Evolutionary conservation across 2,329 filamentous ascomycete genomes (phyloP), one percentile per base, ranked within the genome.

Genomic region (Arthrobotrys iridis): DNA sequence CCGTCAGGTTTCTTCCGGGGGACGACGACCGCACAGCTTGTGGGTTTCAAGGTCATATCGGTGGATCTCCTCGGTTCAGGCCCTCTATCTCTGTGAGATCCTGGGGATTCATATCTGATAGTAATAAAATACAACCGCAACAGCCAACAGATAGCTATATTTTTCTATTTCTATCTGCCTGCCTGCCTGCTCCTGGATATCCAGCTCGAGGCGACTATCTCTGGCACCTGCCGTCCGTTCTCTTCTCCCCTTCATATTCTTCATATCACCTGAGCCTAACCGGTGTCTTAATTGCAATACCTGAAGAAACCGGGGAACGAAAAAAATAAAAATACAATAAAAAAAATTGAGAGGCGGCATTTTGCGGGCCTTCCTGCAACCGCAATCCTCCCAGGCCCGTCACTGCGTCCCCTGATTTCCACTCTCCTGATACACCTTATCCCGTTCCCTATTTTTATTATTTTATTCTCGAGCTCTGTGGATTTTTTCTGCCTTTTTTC

Each of bases 281-380:
- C 28, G 18, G 45, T 48, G n/a, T n/a, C n/a, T n/a, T n/a, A n/a
- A n/a, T n/a, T n/a, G 45, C 41, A 48, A 48, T 24, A 48, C 15
- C 22, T n/a, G 45, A 48, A 13, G 40, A 63, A 43, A 28, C 33
- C 57, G 50, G 26, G 7, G 20, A 40, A 22, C 26, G 58, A 43
- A 68, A 62, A 71, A 71, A 73, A n/a, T n/a, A n/a, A n/a, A n/a
- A n/a, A n/a, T n/a, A n/a, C n/a, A n/a, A n/a, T n/a, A n/a, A n/a
- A n/a, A n/a, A n/a, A n/a, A n/a, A n/a, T n/a, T n/a, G n/a, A 73
- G 52, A 73, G 67, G 67, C 58, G 67, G 50, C 52, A 58, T 62
- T 62, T 63, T 63, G 66, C 66, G 66, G 66, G 66, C 66, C 20
- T 63, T 71, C 43, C 26, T 50, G n/a, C 52, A 28, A 24, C 20